Evolutionary conservation across 2,329 filamentous ascomycete species (phyloP).

Genomic region (Helicocarpus griseus): DNA sequence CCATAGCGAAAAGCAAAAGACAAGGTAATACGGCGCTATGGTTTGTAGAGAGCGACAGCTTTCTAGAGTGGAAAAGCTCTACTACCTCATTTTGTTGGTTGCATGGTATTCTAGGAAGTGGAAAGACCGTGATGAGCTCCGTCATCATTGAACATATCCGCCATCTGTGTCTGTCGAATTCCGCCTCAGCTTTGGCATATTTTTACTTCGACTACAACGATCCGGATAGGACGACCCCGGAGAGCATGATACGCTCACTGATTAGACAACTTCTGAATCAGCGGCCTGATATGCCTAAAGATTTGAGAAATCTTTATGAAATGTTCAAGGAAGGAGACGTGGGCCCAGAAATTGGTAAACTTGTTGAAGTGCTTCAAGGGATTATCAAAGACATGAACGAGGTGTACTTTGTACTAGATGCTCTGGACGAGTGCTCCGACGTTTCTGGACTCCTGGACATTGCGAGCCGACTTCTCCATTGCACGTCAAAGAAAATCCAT

Average conservation of each 20-base stretch:
- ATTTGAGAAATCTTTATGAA: neutral
- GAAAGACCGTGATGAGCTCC: constrained; percentile 10
- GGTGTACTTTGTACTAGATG: constrained; percentile 13
- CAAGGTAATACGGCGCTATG: constrained; percentile 8
- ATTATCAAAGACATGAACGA: neutral
- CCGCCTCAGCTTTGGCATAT: constrained; percentile 6
- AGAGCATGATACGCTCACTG: constrained; percentile 10
- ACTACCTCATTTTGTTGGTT: constrained; percentile 9
- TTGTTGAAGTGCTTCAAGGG: constrained; percentile 1
- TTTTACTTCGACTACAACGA: constrained; percentile 17
- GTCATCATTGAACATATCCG: neutral
- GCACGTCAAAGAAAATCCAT: constrained; percentile 4
- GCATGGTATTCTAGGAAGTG: constrained; percentile 9
- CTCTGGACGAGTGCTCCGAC: constrained; percentile 14
- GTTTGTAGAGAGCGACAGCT: constrained; percentile 6
- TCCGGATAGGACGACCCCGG: constrained; percentile 9
- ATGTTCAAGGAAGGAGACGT: constrained; percentile 3
- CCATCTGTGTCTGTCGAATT: neutral
- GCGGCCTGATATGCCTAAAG: neutral
- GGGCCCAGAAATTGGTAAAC: constrained; percentile 4
- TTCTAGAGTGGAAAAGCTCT: constrained; percentile 5
- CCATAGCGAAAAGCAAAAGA: constrained; percentile 6
- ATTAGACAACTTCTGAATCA: neutral
- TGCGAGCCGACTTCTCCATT: neutral
- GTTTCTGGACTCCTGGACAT: neutral